Evolutionary conservation across 1,284 basidiomycete species (phyloP).

Genomic region (Vanrija humicola): DNA sequence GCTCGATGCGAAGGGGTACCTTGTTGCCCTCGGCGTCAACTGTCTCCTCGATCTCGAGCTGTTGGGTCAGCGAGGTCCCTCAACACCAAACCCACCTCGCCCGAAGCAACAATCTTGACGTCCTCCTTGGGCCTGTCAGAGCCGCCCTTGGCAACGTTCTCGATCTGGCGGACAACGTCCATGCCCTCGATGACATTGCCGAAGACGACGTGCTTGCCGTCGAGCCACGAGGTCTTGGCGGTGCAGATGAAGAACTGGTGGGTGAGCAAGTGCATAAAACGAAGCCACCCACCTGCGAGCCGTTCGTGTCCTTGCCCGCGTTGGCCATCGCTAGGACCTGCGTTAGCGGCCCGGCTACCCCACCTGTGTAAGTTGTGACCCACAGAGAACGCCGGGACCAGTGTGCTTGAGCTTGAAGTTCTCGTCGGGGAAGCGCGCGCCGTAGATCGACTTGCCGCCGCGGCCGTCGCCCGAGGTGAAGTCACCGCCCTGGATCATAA

Average conservation of each 20-base stretch:
- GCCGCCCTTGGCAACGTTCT: conserved; percentile 62
- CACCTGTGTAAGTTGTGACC: conserved; percentile 2
- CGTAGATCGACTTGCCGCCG: conserved; percentile 61
- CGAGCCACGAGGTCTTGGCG: conserved; percentile 63
- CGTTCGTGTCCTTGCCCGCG: conserved; percentile 56
- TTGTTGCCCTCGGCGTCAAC: conserved; percentile 67
- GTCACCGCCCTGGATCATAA: conserved; percentile 70
- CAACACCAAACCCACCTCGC: conserved; percentile 61
- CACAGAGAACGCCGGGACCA: conserved; percentile 69
- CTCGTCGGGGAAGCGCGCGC: conserved; percentile 60
- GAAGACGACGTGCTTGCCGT: conserved; percentile 66
- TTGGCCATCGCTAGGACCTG: conserved; percentile 72
- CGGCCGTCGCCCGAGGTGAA: conserved; percentile 64
- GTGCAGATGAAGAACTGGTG: conserved; percentile 66
- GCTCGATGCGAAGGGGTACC: conserved; percentile 89
- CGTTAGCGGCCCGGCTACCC: conserved; percentile 1
- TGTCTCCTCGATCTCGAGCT: conserved; percentile 63
- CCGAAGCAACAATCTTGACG: conserved; percentile 71
- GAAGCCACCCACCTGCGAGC: conserved; percentile 28
- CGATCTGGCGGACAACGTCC: conserved; percentile 72
- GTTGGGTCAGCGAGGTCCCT: conserved; percentile 4
- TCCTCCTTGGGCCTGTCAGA: conserved; percentile 67
- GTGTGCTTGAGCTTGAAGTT: conserved; percentile 92
- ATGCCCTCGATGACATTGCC: conserved; percentile 85
- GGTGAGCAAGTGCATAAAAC: background rate